Percentiles rank a stretch among this genome's conserved stretches.
Conservation (phyloP, 306 rosid genomes). For the Rosa lucieae region DNA sequence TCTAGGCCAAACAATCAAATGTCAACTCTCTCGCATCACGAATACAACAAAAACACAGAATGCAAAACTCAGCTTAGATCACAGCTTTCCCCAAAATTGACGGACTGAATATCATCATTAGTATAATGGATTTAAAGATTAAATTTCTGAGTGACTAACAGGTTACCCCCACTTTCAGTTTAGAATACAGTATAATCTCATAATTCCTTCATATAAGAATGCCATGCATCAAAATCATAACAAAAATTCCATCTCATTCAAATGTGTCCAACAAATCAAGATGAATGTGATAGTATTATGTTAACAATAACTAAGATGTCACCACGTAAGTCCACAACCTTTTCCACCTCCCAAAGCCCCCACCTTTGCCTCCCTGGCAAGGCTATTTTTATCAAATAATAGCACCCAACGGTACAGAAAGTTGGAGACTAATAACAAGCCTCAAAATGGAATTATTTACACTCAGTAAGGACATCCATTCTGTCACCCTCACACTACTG, state of each 20-base stretch:
- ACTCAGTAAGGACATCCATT: not conserved
- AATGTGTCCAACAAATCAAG: not conserved
- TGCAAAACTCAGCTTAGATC: not conserved
- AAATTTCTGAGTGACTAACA: not conserved
- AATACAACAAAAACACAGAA: not conserved
- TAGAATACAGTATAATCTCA: not conserved
- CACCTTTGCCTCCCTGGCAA: not conserved
- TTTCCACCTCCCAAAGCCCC: not conserved
- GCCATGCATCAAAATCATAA: not conserved
- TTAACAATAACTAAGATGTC: not conserved
- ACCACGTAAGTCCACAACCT: not conserved
- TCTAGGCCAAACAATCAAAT: not conserved
- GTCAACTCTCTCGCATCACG: not conserved
- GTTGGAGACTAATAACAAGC: not conserved
- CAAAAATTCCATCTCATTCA: not conserved
- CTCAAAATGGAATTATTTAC: not conserved
- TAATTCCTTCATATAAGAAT: not conserved
- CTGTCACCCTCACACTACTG: not conserved
- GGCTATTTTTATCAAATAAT: not conserved
- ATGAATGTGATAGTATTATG: not conserved
- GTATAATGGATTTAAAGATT: not conserved
- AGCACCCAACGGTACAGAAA: not conserved
- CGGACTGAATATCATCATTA: not conserved
- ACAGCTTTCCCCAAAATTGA: not conserved
- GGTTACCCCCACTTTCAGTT: not conserved